A percentile compares a stretch with the other conserved stretches of the same genome.
phyloP scores from a whole-genome alignment of 441 rosid genomes.

The Pelargonium cotyledonis region DNA sequence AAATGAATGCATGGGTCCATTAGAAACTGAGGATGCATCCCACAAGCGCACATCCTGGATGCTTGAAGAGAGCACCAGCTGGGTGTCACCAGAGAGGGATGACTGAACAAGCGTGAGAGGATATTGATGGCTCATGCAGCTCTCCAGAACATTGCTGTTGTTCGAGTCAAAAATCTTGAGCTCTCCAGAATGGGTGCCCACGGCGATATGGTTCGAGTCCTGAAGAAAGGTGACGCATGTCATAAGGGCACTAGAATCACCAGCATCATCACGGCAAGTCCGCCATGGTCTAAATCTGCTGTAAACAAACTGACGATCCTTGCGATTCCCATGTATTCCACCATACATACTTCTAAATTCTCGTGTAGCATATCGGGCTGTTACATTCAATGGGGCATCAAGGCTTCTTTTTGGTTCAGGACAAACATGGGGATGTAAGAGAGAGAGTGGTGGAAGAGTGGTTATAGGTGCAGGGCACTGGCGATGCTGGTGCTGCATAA shows the following conservation, averaged over 20 bases:
- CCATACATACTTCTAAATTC: conserved; percentile 73
- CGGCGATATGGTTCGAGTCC: conserved; percentile 74
- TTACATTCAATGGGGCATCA: conserved; percentile 86
- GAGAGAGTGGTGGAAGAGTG: conserved; percentile 95
- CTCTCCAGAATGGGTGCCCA: conserved; percentile 87
- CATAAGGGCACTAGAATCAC: conserved; percentile 38
- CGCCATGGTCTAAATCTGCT: conserved; percentile 95
- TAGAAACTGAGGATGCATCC: conserved; percentile 69
- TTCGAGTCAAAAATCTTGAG: conserved; percentile 68
- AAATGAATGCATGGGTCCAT: conserved; percentile 68
- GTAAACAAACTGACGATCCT: conserved; percentile 92
- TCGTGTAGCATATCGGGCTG: conserved; percentile 80
- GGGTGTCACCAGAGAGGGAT: conserved; percentile 50
- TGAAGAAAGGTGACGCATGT: conserved; percentile 79
- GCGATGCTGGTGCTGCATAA: conserved; percentile 94
- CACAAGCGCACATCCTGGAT: conserved; percentile 77
- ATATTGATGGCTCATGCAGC: conserved; percentile 69
- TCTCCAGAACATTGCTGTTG: conserved; percentile 64
- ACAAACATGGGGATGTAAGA: conserved; percentile 90
- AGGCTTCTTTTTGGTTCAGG: conserved; percentile 91
- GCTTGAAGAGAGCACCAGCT: conserved; percentile 82
- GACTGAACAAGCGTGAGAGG: conserved; percentile 78
- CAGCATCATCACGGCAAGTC: conserved; percentile 84
- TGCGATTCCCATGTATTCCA: conserved; percentile 90
- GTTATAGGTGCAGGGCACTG: conserved; percentile 99